Conservation (phyloP, 2,329 filamentous ascomycete species). For the Talaromyces sp. region DNA sequence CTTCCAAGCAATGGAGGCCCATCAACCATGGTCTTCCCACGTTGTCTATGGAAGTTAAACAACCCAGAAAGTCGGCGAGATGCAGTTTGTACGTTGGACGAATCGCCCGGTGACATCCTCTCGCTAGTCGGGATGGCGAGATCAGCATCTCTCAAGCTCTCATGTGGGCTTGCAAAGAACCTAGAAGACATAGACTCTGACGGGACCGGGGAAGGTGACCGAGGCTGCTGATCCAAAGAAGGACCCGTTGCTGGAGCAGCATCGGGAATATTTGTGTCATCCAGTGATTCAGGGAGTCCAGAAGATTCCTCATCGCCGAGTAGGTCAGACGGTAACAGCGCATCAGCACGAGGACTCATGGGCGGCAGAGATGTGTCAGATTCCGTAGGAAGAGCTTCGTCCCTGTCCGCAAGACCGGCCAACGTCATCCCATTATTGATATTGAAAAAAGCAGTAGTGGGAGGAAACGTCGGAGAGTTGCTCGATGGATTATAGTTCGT, state of each 20-base stretch:
- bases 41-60: constrained; percentile 55
- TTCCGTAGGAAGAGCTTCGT: constrained; percentile 44
- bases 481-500: constrained; percentile 47
- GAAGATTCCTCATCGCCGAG: constrained; percentile 51
- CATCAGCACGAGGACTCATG: constrained; percentile 60
- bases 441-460: constrained; percentile 53
- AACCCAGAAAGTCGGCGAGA: constrained; percentile 53
- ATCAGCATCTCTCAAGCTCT: constrained; percentile 36
- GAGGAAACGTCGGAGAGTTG: constrained; percentile 50
- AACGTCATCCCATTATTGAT: constrained; percentile 59
- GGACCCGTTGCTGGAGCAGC: constrained; percentile 16
- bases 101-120: constrained; percentile 20
- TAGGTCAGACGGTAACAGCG: constrained; percentile 57
- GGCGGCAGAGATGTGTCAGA: constrained; percentile 53
- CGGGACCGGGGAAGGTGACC: constrained; percentile 42
- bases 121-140: constrained; percentile 23
- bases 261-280: constrained; percentile 24
- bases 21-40: constrained; percentile 57
- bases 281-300: constrained; percentile 28
- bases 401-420: constrained; percentile 37
- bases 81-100: constrained; percentile 41
- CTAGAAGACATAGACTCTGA: constrained; percentile 41
- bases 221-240: constrained; percentile 24
- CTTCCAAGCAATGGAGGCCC: constrained; percentile 54
- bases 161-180: constrained; percentile 44